A percentile compares a stretch with the other conserved stretches of the same genome.
Evolutionary conservation across 1,284 basidiomycete species (phyloP).

Genomic region (Pseudozyma sp.): DNA sequence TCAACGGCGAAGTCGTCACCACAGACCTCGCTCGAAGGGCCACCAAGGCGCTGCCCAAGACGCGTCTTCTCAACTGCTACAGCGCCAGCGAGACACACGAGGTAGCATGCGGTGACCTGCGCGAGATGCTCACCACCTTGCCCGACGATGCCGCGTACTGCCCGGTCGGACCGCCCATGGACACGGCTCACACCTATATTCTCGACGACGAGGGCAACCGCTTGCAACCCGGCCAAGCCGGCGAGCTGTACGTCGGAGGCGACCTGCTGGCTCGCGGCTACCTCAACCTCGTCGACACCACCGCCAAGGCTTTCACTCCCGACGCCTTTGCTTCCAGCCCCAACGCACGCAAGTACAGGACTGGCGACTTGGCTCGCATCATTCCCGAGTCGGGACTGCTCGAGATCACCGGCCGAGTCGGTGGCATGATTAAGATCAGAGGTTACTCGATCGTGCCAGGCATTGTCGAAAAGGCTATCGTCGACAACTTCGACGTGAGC

Average conservation of each 20-base stretch:
- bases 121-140: constrained; percentile 35
- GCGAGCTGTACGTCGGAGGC: constrained; percentile 67
- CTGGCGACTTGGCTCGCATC: constrained; percentile 65
- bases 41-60: constrained; percentile 59
- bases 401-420: constrained; percentile 66
- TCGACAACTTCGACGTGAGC: constrained; percentile 61
- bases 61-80: constrained; percentile 66
- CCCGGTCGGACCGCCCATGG: constrained; percentile 64
- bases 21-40: constrained; percentile 61
- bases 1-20: constrained; percentile 68
- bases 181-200: constrained; percentile 60
- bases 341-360: constrained; percentile 62
- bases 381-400: constrained; percentile 53
- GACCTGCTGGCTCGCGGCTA: constrained; percentile 64
- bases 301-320: constrained; percentile 60
- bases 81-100: constrained; percentile 68
- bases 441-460: constrained; percentile 66
- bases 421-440: constrained; percentile 68
- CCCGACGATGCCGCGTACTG: constrained; percentile 45
- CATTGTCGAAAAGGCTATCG: constrained; percentile 64
- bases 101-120: constrained; percentile 63
- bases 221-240: constrained; percentile 53
- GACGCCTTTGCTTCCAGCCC: constrained; percentile 38
- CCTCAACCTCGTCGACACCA: constrained; percentile 64
- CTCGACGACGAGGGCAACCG: constrained; percentile 58